Conservation (phyloP, 176 grass and related monocot genomes). For the Aegilops sharonensis region DNA sequence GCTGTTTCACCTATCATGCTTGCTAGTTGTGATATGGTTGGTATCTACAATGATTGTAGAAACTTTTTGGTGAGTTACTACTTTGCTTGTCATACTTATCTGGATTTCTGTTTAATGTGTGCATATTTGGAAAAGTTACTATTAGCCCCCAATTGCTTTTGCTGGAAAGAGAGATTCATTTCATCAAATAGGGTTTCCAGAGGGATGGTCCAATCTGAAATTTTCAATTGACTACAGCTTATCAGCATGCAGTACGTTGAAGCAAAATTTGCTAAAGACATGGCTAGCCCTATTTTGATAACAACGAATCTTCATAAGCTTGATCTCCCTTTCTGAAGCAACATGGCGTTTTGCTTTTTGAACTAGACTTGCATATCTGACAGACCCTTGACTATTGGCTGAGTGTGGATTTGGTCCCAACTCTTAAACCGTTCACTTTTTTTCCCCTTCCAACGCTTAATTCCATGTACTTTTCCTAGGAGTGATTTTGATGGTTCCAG, state of each 20-base stretch:
- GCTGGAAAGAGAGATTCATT: not conserved
- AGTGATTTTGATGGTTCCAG: not conserved
- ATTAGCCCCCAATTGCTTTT: not conserved
- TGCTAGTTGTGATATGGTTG: conserved; percentile 50
- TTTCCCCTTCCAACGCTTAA: not conserved
- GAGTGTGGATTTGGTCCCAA: not conserved
- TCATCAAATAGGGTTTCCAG: not conserved
- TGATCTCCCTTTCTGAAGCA: not conserved
- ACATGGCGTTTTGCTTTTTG: not conserved
- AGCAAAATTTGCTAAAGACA: too few relatives aligned
- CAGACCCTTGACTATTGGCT: not conserved
- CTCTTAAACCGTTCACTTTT: not conserved
- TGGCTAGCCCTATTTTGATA: not conserved
- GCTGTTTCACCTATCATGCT: conserved; percentile 69
- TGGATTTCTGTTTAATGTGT: not conserved
- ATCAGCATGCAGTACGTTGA: too few relatives aligned
- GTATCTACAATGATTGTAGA: not conserved
- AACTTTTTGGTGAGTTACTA: conserved; percentile 34
- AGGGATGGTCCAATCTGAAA: not conserved
- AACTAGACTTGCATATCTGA: not conserved
- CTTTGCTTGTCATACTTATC: not conserved
- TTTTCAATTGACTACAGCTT: not conserved
- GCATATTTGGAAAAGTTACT: not conserved
- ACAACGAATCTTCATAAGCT: not conserved
- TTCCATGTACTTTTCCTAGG: not conserved